Evolutionary conservation across 2,329 filamentous ascomycete species (phyloP).

Genomic region (Cladophialophora yegresii): DNA sequence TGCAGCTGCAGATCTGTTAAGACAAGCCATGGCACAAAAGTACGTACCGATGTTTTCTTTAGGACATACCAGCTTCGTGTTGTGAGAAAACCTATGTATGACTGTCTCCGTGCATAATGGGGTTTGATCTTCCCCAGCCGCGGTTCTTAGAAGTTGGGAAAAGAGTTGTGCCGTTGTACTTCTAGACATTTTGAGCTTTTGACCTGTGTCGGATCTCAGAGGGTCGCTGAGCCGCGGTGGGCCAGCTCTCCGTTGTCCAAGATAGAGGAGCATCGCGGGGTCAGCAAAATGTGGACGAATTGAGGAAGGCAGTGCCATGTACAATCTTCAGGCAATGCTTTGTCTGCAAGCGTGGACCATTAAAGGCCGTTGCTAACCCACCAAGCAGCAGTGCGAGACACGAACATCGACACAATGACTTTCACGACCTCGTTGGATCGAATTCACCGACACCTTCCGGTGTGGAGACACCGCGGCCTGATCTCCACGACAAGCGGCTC

Average conservation of each 20-base stretch:
- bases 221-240: constrained; percentile 1
- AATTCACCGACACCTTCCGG: constrained; percentile 83
- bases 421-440: constrained; percentile 60
- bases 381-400: constrained; percentile 35
- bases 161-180: neutral
- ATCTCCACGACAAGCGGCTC: constrained; percentile 89
- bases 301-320: constrained; percentile 6
- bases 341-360: constrained; percentile 13
- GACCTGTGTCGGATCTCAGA: constrained; percentile 1
- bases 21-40: constrained; percentile 61
- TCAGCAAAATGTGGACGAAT: constrained; percentile 7
- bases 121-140: constrained; percentile 16
- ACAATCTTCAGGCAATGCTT: constrained; percentile 8
- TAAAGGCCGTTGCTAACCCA: constrained; percentile 25
- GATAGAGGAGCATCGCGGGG: neutral
- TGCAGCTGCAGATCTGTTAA: constrained; percentile 58
- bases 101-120: constrained; percentile 8
- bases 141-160: constrained; percentile 11
- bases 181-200: constrained; percentile 3
- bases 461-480: constrained; percentile 88
- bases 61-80: constrained; percentile 20
- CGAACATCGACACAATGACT: constrained; percentile 42
- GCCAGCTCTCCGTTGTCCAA: neutral
- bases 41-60: constrained; percentile 47
- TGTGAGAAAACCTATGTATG: constrained; percentile 13